Evolutionary conservation across 2,329 filamentous ascomycete genomes (phyloP), one percentile per base, ranked within the genome.

Genomic region (Didymella pinodella): DNA sequence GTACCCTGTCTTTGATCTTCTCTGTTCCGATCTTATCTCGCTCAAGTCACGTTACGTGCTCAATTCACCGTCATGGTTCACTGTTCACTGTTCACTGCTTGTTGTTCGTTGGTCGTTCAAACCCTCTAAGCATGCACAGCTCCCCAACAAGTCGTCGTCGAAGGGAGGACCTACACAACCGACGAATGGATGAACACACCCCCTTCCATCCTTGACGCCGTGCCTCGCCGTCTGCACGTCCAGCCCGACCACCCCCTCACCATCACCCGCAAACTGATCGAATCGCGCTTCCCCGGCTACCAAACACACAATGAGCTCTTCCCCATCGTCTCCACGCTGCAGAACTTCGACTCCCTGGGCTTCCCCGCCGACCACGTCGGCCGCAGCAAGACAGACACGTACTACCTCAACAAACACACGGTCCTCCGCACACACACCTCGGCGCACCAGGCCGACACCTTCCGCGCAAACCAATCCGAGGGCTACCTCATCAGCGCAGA

Each of bases 261-360:
- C 66, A 96, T 98, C 70, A 98, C 95, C 11, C 88, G 95, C 38
- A 87, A 93, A 70, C 89, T 99, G 62, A 96, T 99, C 73, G 91
- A 98, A 80, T 92, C 91, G 54, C 88, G 90, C 62, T 99, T 98
- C 75, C 88, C 92, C 0, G 75, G 84, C 10, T 97, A 88, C 80
- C 87, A 86, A 59, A 88, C 90, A 70, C 87, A 97, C 82, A 92
- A 92, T 72, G 82, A 87, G 53, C 86, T 93, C 70, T 88, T 90
- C 66, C 94, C 95, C 0, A 88, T 97, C 40, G 95, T 98, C 25
- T 88, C 90, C 32, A 90, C 92, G 2, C 79, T 83, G 11, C 90
- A 97, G 74, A 99, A 99, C 77, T 99, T 99, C 75, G 95, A 99
- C 79, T 95, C 93, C n/a, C 83, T 99, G 7, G 93, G 93, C 44